Conservation (phyloP, 2,329 filamentous ascomycete species). For the Fusarium avenaceum region DNA sequence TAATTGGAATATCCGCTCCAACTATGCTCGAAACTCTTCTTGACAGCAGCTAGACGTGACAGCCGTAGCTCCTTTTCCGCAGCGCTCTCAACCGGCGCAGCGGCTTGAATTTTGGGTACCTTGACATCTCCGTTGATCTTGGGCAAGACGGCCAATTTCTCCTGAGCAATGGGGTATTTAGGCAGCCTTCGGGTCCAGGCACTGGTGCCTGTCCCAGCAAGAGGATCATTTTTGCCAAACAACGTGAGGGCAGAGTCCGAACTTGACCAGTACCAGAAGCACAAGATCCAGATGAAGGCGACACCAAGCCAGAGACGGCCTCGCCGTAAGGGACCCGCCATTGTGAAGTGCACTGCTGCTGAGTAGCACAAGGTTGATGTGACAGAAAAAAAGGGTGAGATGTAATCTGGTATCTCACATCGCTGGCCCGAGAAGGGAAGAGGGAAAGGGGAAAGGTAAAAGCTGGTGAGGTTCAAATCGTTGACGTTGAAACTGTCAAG, state of each 20-base stretch:
- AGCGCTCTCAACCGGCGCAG: slow-evolving; percentile 51
- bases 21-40: slow-evolving; percentile 65
- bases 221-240: slow-evolving; percentile 42
- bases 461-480: slow-evolving; percentile 11
- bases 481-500: slow-evolving; percentile 32
- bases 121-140: slow-evolving; percentile 45
- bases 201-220: slow-evolving; percentile 42
- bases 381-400: slow-evolving; percentile 14
- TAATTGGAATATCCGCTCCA: slow-evolving; percentile 72
- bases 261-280: slow-evolving; percentile 46
- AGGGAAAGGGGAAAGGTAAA: not conserved
- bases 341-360: slow-evolving; percentile 29
- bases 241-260: slow-evolving; percentile 29
- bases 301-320: slow-evolving; percentile 47
- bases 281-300: slow-evolving; percentile 42
- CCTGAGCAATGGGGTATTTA: slow-evolving; percentile 44
- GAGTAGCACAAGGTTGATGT: slow-evolving; percentile 21
- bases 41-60: slow-evolving; percentile 60
- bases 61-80: slow-evolving; percentile 51
- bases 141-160: slow-evolving; percentile 52
- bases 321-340: slow-evolving; percentile 42
- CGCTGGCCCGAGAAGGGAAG: slow-evolving; percentile 31
- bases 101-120: slow-evolving; percentile 51
- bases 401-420: slow-evolving; percentile 35
- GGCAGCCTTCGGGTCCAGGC: slow-evolving; percentile 44